Percentiles rank a stretch among this genome's conserved stretches.
Evolutionary conservation across 768 basidiomycete species (phyloP).

Genomic region (Xerocomus spinulosus): DNA sequence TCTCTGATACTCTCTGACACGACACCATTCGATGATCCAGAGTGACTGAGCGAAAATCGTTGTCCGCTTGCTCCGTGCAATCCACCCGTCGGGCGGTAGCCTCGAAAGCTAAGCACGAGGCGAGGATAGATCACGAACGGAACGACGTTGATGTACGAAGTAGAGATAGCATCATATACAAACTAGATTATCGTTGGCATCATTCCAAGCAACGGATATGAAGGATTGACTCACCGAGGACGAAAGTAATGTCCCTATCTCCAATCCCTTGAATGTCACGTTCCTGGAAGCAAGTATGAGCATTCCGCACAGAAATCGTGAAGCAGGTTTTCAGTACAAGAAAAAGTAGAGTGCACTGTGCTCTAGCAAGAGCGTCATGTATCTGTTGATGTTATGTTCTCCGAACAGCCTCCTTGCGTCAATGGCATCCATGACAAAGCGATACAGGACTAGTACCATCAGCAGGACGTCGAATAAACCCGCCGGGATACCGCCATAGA

Average conservation of each 20-base stretch:
- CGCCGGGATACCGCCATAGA: conserved; percentile 2
- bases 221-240: neutral
- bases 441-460: conserved; percentile 4
- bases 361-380: conserved; percentile 7
- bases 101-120: conserved; percentile 1
- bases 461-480: conserved; percentile 6
- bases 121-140: conserved; percentile 9
- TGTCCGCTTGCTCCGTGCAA: too few species aligned
- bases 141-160: neutral
- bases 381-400: conserved; percentile 2
- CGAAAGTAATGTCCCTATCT: neutral
- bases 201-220: neutral
- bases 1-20: too few species aligned
- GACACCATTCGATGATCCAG: too few species aligned
- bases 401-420: conserved; percentile 3
- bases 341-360: conserved; percentile 11
- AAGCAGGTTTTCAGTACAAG: conserved; percentile 1
- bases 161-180: neutral
- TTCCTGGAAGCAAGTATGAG: neutral
- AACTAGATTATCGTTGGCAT: neutral
- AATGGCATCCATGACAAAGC: conserved; percentile 4
- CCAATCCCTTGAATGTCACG: neutral
- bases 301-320: neutral
- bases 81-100: too few species aligned
- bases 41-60: too few species aligned